These are phyloP conservation scores for Rhodotorula graminis DNA, from an alignment of 768 basidiomycete species.

Conservation along the genomic window DNA sequence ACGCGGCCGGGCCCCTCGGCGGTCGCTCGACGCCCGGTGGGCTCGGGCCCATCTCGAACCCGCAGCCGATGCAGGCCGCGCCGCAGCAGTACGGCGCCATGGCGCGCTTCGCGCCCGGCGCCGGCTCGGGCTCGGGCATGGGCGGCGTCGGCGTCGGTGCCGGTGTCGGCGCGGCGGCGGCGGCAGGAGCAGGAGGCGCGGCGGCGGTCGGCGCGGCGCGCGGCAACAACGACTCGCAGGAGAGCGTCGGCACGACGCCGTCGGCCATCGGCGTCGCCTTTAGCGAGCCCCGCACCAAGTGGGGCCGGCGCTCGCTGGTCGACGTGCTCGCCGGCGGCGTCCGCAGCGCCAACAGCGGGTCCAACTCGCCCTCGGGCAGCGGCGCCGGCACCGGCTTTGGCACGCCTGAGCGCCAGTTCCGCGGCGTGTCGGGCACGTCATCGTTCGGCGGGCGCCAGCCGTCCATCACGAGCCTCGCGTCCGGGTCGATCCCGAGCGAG, in stretches of 20 bases:
- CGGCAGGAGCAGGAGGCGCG: not conserved
- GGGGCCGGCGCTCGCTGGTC: conserved; percentile 27
- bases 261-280: conserved; percentile 35
- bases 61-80: conserved; percentile 13
- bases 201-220: conserved; percentile 2
- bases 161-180: not conserved
- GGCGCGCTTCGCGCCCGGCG: not conserved
- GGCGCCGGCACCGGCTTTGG: not conserved
- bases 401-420: not conserved
- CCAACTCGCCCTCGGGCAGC: not conserved
- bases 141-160: not conserved
- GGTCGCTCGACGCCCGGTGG: not conserved
- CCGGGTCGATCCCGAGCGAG: conserved; percentile 1
- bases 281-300: conserved; percentile 30
- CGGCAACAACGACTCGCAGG: conserved; percentile 13
- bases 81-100: conserved; percentile 1
- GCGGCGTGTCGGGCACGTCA: not conserved
- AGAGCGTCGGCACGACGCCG: conserved; percentile 22
- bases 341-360: conserved; percentile 4
- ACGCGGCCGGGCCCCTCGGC: not conserved
- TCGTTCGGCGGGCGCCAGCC: conserved; percentile 20
- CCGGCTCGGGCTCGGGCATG: not conserved
- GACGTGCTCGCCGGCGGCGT: conserved; percentile 30
- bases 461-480: conserved; percentile 14
- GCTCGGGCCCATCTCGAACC: conserved; percentile 15